Percentiles rank a stretch among this genome's conserved stretches.
These are phyloP conservation scores for Coccinonectria pachysandricola DNA, from an alignment of 2,329 filamentous ascomycete genomes.

Conservation along the genomic window DNA sequence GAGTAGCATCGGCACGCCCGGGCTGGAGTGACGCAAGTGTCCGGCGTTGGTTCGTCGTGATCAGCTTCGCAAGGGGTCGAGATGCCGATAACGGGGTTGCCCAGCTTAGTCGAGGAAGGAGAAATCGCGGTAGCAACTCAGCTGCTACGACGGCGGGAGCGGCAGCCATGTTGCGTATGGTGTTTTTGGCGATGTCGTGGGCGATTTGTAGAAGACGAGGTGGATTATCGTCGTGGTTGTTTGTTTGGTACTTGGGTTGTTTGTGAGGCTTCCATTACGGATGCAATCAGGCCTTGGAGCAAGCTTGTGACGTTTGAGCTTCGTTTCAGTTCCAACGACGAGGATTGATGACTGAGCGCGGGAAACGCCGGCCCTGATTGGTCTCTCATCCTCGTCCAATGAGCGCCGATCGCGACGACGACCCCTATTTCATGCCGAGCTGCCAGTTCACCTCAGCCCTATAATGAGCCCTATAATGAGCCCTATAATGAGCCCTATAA, in stretches of 20 bases:
- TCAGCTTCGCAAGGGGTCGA: conserved; percentile 10
- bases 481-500: too few relatives aligned
- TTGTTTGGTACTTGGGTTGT: too few relatives aligned
- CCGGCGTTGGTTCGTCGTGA: conserved; percentile 9
- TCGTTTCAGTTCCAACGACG: too few relatives aligned
- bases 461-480: too few relatives aligned
- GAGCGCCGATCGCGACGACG: too few relatives aligned
- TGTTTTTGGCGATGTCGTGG: neutral
- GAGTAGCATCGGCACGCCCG: conserved; percentile 7
- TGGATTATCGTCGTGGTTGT: too few relatives aligned
- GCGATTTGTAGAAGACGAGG: too few relatives aligned
- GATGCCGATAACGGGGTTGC: conserved; percentile 19
- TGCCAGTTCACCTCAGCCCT: too few relatives aligned
- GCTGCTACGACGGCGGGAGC: conserved; percentile 18
- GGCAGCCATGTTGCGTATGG: conserved; percentile 14
- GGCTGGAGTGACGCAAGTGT: conserved; percentile 12
- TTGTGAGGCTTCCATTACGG: too few relatives aligned
- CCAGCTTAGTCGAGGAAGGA: conserved; percentile 48
- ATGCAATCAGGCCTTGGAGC: too few relatives aligned
- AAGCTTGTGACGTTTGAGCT: too few relatives aligned
- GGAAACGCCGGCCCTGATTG: conserved; percentile 19
- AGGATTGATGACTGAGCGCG: conserved; percentile 10
- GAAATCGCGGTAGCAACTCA: conserved; percentile 39
- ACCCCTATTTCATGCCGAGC: too few relatives aligned
- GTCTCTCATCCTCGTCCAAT: conserved; percentile 11